Evolutionary conservation across 805 yeast species (phyloP).

Genomic region (Brettanomyces custersianus): DNA sequence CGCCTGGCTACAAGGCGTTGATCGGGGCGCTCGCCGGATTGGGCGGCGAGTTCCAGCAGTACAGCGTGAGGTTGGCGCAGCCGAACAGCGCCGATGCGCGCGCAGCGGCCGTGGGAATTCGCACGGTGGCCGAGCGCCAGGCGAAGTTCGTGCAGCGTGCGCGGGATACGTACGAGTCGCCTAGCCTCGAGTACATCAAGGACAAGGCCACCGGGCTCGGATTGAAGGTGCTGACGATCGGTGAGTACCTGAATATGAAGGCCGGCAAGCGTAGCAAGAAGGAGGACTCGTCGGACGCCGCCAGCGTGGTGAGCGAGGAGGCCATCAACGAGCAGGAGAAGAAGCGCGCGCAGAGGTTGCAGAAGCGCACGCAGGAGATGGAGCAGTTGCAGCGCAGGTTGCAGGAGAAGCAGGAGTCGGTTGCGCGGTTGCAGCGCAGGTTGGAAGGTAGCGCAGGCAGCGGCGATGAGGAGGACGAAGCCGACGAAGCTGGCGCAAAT

Average conservation of each 20-base stretch:
- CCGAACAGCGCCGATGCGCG: not conserved
- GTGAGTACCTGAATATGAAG: slow-evolving; percentile 2
- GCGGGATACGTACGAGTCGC: slow-evolving; percentile 15
- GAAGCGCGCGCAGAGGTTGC: not conserved
- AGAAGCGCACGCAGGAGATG: not conserved
- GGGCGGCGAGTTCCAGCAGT: slow-evolving; percentile 1
- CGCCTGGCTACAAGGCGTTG: not conserved
- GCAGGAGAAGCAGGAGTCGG: not conserved
- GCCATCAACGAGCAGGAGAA: not conserved
- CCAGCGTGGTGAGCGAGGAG: slow-evolving; percentile 1
- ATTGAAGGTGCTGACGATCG: slow-evolving; percentile 5
- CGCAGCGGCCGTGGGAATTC: not conserved
- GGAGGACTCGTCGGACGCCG: not conserved
- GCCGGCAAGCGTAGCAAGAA: not conserved
- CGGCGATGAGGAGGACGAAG: not conserved
- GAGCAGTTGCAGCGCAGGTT: not conserved
- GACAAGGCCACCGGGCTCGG: not conserved
- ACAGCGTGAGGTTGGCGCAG: not conserved
- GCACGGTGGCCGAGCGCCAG: not conserved
- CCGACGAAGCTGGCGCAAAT: not conserved
- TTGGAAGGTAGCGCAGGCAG: not conserved
- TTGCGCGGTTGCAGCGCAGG: not conserved
- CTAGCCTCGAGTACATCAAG: slow-evolving; percentile 20
- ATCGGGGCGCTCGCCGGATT: not conserved
- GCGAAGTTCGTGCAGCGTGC: not conserved